Percentiles rank a stretch among this genome's conserved stretches.
Conservation (phyloP, 345 rosid species). For the Lepidium africanum region DNA sequence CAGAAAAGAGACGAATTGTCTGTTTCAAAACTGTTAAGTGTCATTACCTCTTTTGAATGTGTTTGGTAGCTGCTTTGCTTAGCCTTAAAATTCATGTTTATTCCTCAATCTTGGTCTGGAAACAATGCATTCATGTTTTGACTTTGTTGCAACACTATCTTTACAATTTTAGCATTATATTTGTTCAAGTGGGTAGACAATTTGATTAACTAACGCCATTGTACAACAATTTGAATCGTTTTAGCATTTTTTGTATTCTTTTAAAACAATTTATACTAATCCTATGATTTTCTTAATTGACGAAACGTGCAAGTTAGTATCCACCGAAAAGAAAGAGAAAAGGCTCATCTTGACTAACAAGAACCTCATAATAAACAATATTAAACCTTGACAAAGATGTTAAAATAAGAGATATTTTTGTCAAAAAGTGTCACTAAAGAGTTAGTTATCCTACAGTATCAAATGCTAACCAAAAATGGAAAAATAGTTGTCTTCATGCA, state of each 20-base stretch:
- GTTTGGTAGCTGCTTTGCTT: slow-evolving; percentile 3
- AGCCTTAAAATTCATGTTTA: slow-evolving; percentile 8
- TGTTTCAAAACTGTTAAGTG: too few relatives aligned
- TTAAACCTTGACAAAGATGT: slow-evolving; percentile 12
- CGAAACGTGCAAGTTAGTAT: too few relatives aligned
- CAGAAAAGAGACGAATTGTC: slow-evolving; percentile 5
- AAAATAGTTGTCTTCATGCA: slow-evolving; percentile 17
- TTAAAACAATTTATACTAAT: not conserved
- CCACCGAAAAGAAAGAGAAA: too few relatives aligned
- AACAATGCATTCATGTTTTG: not conserved
- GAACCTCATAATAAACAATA: not conserved
- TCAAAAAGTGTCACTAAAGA: slow-evolving; percentile 23
- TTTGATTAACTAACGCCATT: slow-evolving; percentile 11
- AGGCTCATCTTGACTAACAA: not conserved
- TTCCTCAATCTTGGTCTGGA: slow-evolving; percentile 1
- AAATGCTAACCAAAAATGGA: not conserved
- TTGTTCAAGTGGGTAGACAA: slow-evolving; percentile 4
- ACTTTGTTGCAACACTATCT: too few relatives aligned
- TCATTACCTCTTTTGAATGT: slow-evolving; percentile 13
- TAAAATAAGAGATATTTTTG: slow-evolving; percentile 1
- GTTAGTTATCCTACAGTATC: not conserved
- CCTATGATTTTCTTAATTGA: too few relatives aligned
- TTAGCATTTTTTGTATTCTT: not conserved
- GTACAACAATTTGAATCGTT: not conserved
- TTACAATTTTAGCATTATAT: not conserved